Evolutionary conservation across 495 filamentous ascomycete species (phyloP), one percentile per base, ranked within the genome.

Genomic region (Aspergillus ellipticus): DNA sequence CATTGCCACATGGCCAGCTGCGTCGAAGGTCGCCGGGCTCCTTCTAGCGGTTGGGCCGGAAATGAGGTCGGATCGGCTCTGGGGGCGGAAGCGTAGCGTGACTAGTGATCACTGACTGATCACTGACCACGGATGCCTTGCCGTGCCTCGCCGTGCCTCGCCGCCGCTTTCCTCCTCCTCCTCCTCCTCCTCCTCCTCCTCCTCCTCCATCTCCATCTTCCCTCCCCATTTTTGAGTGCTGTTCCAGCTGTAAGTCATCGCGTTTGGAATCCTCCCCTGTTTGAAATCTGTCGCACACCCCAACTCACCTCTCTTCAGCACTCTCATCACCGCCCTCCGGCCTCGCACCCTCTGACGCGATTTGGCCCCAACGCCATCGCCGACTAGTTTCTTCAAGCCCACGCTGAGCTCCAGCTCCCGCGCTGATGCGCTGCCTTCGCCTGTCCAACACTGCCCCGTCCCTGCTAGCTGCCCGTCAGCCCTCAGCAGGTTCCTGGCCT

Each of bases 291-390:
- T 28, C 24, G 24, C 7, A n/a, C n/a, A n/a, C n/a, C n/a, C 24
- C 11, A 5, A 39, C 35, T 39, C 13, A 39, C 11, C n/a, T 39
- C 2, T 8, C 1, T 13, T 33, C 31, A 33, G 35, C 35, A 39
- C 10, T 15, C 11, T n/a, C 3, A n/a, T 39, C 35, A 5, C 11
- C 35, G 35, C 35, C 5, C 11, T 15, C 13, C 31, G 21, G 17
- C 43, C 20, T 48, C 28, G 24, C 45, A 48, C 9, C n/a, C 45
- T 48, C 45, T 48, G 45, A 48, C 45, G 28, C 45, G 45, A 48
- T 48, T 48, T 48, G 45, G 45, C 45, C 45, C 45, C 45, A 48
- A 48, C 45, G 45, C 45, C 45, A 48, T n/a, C 13, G 28, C 24
- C 20, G 24, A 48, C 45, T 48, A 48, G 45, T 48, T 28, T 48